These are phyloP conservation scores for Syzygium malaccense DNA, from an alignment of 441 rosid species.

Conservation along the genomic window DNA sequence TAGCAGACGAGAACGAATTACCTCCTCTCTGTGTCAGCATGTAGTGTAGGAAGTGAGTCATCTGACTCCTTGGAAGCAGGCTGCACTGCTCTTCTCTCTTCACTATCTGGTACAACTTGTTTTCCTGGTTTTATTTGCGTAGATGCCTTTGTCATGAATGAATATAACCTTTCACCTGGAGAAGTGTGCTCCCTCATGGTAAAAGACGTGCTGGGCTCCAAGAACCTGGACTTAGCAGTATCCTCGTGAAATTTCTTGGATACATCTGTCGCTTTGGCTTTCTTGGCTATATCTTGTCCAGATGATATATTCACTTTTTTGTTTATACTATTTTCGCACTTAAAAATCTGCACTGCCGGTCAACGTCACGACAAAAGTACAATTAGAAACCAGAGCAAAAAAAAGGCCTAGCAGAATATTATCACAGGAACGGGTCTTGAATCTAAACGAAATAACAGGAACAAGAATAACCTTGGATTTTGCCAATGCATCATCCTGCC, in stretches of 20 bases:
- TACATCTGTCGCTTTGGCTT: conserved; percentile 28
- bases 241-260: conserved; percentile 22
- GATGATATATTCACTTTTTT: conserved; percentile 18
- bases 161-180: conserved; percentile 10
- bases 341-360: conserved; percentile 53
- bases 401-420: not conserved
- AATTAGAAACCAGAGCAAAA: not conserved
- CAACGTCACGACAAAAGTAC: not conserved
- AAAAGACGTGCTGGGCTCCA: not conserved
- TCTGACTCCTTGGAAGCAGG: conserved; percentile 23
- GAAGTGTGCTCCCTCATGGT: not conserved
- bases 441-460: not conserved
- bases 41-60: conserved; percentile 34
- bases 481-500: conserved; percentile 42
- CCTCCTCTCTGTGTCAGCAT: conserved; percentile 64
- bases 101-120: conserved; percentile 14
- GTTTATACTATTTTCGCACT: conserved; percentile 65
- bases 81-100: conserved; percentile 17
- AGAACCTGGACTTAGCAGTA: not conserved
- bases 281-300: conserved; percentile 22
- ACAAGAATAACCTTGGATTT: conserved; percentile 52
- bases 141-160: conserved; percentile 9
- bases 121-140: conserved; percentile 24
- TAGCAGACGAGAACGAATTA: conserved; percentile 5
- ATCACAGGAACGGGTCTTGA: not conserved